phyloP scores from a whole-genome alignment of 2,329 filamentous ascomycete genomes.

The Beauveria sp. region DNA sequence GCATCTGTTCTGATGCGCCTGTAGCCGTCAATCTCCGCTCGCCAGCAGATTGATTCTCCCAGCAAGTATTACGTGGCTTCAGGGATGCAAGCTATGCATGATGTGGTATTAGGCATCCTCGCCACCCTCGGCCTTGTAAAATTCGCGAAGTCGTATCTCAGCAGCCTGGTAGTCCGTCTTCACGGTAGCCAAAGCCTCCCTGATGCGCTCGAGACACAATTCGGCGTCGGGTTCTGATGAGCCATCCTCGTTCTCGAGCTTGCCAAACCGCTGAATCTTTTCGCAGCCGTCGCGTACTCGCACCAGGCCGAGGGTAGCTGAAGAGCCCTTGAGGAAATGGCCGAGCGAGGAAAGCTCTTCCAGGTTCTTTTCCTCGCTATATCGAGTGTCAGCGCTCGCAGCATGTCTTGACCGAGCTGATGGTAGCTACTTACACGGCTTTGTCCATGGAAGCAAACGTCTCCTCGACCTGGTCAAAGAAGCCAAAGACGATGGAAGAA shows the following conservation, averaged over 20 bases:
- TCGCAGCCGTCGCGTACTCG: conserved; percentile 92
- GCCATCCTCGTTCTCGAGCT: conserved; percentile 72
- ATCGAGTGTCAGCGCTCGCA: background rate
- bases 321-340: conserved; percentile 96
- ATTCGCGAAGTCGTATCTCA: conserved; percentile 61
- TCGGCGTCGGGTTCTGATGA: conserved; percentile 57
- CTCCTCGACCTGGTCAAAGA: conserved; percentile 82
- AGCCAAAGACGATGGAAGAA: conserved; percentile 78
- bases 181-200: conserved; percentile 60
- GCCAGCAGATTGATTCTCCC: background rate
- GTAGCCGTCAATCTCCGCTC: background rate
- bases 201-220: conserved; percentile 62
- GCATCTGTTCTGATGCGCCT: background rate
- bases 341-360: conserved; percentile 72
- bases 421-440: conserved; percentile 58
- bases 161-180: conserved; percentile 72
- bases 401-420: background rate
- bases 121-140: conserved; percentile 37
- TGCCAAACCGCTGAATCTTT: conserved; percentile 91
- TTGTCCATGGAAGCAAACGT: conserved; percentile 82
- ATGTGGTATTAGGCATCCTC: background rate
- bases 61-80: background rate
- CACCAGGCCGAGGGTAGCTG: conserved; percentile 81
- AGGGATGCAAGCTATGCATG: background rate
- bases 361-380: conserved; percentile 61